phyloP scores from a whole-genome alignment of 257 asterid species.

The Capsicum baccatum region DNA sequence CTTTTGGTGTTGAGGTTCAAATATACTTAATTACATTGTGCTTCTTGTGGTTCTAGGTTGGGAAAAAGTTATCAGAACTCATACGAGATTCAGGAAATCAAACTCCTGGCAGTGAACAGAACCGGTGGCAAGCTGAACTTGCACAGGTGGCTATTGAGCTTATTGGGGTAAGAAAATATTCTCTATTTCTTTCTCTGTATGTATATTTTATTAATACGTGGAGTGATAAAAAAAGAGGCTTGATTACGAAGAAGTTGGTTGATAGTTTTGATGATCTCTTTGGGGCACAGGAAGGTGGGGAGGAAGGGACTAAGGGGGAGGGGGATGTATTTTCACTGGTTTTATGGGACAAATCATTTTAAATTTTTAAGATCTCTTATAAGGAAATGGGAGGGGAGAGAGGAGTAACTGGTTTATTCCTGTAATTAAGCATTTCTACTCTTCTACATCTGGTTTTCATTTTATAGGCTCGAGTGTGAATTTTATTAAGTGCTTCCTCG shows the following conservation, averaged over 20 bases:
- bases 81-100: slow-evolving; percentile 95
- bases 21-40: background rate
- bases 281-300: background rate
- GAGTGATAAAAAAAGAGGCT: background rate
- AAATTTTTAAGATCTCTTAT: background rate
- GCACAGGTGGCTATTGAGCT: slow-evolving; percentile 91
- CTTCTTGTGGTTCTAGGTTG: slow-evolving; percentile 63
- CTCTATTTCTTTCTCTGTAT: background rate
- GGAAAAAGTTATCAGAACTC: slow-evolving; percentile 87
- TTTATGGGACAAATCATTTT: background rate
- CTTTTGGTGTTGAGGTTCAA: slow-evolving; percentile 1
- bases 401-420: background rate
- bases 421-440: slow-evolving; percentile 13
- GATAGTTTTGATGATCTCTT: slow-evolving; percentile 9
- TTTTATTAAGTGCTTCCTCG: background rate
- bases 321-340: background rate
- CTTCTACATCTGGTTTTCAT: slow-evolving; percentile 9
- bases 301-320: background rate
- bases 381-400: background rate
- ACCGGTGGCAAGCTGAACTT: slow-evolving; percentile 95
- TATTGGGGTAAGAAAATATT: slow-evolving; percentile 71
- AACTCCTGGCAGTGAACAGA: slow-evolving; percentile 80
- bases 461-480: background rate
- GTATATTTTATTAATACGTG: background rate
- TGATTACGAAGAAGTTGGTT: slow-evolving; percentile 14